Percentiles rank a stretch among this genome's conserved stretches.
These are phyloP conservation scores for Prunus persica DNA, from an alignment of 306 rosid species.

Conservation along the genomic window DNA sequence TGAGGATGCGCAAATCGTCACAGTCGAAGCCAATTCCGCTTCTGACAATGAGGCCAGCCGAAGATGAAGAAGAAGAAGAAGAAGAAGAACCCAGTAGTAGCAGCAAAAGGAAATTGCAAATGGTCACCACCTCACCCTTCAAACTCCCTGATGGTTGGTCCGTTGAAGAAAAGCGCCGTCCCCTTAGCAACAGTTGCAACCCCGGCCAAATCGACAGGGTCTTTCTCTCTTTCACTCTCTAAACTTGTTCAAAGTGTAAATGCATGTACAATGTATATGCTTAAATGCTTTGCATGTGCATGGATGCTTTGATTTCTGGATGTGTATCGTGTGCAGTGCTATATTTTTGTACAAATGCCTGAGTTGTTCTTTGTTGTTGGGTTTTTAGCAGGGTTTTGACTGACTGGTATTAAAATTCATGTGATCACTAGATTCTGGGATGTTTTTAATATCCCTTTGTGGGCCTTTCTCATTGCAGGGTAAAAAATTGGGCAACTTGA, in stretches of 20 bases:
- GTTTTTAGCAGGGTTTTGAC: background rate
- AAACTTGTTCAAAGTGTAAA: background rate
- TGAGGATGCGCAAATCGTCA: slow-evolving; percentile 9
- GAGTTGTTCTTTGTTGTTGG: background rate
- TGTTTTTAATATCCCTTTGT: background rate
- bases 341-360: background rate
- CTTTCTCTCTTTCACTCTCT: background rate
- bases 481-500: background rate
- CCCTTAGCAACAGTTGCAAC: background rate
- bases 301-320: background rate
- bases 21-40: slow-evolving; percentile 10
- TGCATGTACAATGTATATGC: background rate
- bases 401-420: background rate
- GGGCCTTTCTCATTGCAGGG: background rate
- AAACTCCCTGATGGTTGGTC: slow-evolving; percentile 50
- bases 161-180: slow-evolving; percentile 40
- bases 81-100: background rate
- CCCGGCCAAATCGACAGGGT: slow-evolving; percentile 40
- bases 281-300: slow-evolving; percentile 7
- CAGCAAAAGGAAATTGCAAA: slow-evolving; percentile 20
- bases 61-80: background rate
- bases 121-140: slow-evolving; percentile 21
- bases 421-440: background rate
- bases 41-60: background rate
- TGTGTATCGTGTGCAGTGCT: too few species aligned